Evolutionary conservation across 768 basidiomycete species (phyloP).

Genomic region (Cyathus striatus): DNA sequence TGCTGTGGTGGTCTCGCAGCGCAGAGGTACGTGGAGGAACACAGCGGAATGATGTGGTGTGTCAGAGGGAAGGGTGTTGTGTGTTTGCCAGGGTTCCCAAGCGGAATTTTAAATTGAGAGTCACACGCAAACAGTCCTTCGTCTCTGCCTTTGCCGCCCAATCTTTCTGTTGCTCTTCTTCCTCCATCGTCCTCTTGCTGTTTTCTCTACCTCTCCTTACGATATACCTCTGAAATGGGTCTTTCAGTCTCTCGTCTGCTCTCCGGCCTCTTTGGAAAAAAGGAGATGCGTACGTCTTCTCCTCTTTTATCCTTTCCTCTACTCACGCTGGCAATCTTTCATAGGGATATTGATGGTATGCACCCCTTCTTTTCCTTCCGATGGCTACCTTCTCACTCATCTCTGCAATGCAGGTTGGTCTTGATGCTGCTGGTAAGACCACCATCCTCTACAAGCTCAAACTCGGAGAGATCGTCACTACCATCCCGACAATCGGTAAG

Average conservation of each 20-base stretch:
- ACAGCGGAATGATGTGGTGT: too few species aligned
- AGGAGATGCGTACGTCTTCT: conserved; percentile 91
- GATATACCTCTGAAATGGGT: conserved; percentile 59
- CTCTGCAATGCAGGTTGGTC: conserved; percentile 69
- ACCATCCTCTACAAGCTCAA: conserved; percentile 99
- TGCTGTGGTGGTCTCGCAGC: too few species aligned
- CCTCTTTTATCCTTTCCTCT: conserved; percentile 18
- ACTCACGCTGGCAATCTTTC: conserved; percentile 21
- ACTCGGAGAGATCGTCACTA: conserved; percentile 99
- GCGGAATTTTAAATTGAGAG: conserved; percentile 41
- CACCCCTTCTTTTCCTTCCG: conserved; percentile 14
- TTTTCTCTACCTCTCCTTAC: conserved; percentile 26
- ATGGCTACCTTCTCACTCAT: conserved; percentile 10
- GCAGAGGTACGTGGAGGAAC: too few species aligned
- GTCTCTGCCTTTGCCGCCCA: conserved; percentile 21
- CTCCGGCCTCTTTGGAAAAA: conserved; percentile 90
- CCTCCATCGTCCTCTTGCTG: conserved; percentile 20
- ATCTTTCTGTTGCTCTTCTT: conserved; percentile 18
- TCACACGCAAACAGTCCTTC: conserved; percentile 45
- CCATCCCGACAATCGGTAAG: conserved; percentile 98
- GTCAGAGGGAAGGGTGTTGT: too few species aligned
- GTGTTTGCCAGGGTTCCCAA: conserved; percentile 20
- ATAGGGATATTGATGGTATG: conserved; percentile 94
- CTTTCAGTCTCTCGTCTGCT: conserved; percentile 72
- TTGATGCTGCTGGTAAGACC: conserved; percentile 98